Base-by-base conservation (phyloP, 495 filamentous ascomycete species). In the Oidiodendron maius region DNA sequence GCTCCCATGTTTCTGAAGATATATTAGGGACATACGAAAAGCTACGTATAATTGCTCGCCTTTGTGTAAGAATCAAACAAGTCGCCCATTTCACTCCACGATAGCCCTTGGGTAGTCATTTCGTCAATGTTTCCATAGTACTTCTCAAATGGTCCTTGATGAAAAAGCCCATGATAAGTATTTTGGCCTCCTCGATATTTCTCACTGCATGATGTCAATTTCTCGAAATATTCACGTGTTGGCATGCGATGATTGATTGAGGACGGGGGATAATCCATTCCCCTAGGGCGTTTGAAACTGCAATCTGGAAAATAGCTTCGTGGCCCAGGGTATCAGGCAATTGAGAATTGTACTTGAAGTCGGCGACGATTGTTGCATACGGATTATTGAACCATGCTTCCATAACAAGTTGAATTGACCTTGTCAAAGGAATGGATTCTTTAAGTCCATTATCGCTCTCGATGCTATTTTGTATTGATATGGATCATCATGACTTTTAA, bases 221-320 rank as follows among this genome's bases (percentile, higher is more conserved):
- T 32, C 16, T 32, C 24, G 23, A 6, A 28, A 45, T 12, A 17
- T 17, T 45, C 42, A 6, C 11, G 20, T 17, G 42, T 45, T 17
- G 42, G 20, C 12, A 32, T 45, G 34, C 25, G 9, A 32, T 45
- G 42, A 17, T 45, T 45, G 42, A 45, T 45, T 4, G 42, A 45
- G 42, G 42, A 12, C 20, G 42, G 23, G 23, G 42, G 20, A 45
- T 32, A 45, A 45, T 45, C 42, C 42, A 45, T 8, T 45, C 42
- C 4, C 25, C 42, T 12, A 12, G 11, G 4, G 42, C 17, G 20
- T 45, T 45, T 45, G 42, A 6, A 26, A 45, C 4, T 26, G 42
- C 42, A 32, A 45, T 45, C 42, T 45, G 9, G 25, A 45, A 45
- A 12, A 45, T 45, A 12, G 9, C 42, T 28, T 45, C 42, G 42